Evolutionary conservation across 306 rosid genomes (phyloP).

Genomic region (Vicia faba): DNA sequence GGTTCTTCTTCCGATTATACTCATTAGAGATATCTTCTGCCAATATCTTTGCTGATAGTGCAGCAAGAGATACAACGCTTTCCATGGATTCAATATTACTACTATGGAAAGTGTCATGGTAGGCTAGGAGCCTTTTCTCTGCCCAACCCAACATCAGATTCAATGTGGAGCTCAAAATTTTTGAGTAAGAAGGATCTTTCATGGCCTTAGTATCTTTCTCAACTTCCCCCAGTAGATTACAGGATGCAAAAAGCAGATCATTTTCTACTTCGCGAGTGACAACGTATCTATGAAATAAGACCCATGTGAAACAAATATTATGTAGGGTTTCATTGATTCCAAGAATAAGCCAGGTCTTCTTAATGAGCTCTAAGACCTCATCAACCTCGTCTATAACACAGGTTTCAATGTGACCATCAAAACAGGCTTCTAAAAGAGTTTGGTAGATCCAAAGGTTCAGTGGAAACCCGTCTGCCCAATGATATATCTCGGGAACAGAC

Average conservation of each 20-base stretch:
- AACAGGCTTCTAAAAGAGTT: constrained; percentile 82
- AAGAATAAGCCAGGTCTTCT: constrained; percentile 91
- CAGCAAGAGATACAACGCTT: constrained; percentile 68
- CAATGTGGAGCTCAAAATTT: constrained; percentile 54
- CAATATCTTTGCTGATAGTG: constrained; percentile 68
- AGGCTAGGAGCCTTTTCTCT: constrained; percentile 80
- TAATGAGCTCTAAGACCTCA: constrained; percentile 85
- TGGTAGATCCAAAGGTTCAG: constrained; percentile 90
- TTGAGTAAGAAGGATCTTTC: constrained; percentile 56
- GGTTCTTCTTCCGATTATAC: constrained; percentile 51
- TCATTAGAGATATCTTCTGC: constrained; percentile 56
- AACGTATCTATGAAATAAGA: constrained; percentile 77
- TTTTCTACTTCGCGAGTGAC: constrained; percentile 71
- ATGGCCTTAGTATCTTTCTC: constrained; percentile 59
- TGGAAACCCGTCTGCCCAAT: constrained; percentile 97
- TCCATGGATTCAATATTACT: constrained; percentile 79
- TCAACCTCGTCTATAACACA: constrained; percentile 88
- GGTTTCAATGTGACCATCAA: constrained; percentile 70
- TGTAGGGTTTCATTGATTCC: constrained; percentile 84
- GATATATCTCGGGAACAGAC: constrained; percentile 63
- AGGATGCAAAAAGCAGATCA: constrained; percentile 83
- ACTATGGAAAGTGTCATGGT: constrained; percentile 65
- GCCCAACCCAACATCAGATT: constrained; percentile 69
- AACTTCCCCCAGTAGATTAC: constrained; percentile 71
- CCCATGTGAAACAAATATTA: constrained; percentile 83